Percentiles rank a stretch among this genome's conserved stretches.
phyloP scores from a whole-genome alignment of 108 stramenopile species.

The Nitzschia sp. region DNA sequence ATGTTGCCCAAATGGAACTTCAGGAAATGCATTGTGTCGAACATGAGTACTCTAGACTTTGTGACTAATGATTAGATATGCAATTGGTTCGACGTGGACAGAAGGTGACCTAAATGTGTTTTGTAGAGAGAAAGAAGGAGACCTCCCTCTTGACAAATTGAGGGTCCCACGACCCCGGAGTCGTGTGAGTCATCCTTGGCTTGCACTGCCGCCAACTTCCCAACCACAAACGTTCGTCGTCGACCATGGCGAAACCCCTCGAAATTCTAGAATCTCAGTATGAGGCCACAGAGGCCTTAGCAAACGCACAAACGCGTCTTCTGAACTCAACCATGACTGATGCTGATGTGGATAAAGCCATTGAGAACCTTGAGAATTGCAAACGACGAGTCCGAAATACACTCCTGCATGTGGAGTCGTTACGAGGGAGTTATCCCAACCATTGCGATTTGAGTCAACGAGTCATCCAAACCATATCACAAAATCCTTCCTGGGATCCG shows the following conservation, averaged over 20 bases:
- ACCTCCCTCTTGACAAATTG: too few relatives aligned
- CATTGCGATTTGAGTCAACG: conserved; percentile 25
- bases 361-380: conserved; percentile 7
- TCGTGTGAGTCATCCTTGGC: too few relatives aligned
- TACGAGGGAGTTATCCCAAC: not conserved
- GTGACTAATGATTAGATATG: too few relatives aligned
- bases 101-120: too few relatives aligned
- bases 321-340: conserved; percentile 12
- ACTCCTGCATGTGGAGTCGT: not conserved
- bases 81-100: too few relatives aligned
- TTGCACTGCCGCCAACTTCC: not conserved
- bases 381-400: conserved; percentile 6
- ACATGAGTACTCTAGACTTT: too few relatives aligned
- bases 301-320: conserved; percentile 34
- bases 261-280: conserved; percentile 32
- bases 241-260: not conserved
- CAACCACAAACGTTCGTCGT: not conserved
- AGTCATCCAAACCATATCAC: conserved; percentile 23
- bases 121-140: too few relatives aligned
- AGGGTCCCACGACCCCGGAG: too few relatives aligned
- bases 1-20: not conserved
- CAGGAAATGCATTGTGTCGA: not conserved
- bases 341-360: not conserved
- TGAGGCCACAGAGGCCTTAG: conserved; percentile 27
- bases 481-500: conserved; percentile 23